phyloP scores from a whole-genome alignment of 1,284 basidiomycete species.

The Austropuccinia psidii region DNA sequence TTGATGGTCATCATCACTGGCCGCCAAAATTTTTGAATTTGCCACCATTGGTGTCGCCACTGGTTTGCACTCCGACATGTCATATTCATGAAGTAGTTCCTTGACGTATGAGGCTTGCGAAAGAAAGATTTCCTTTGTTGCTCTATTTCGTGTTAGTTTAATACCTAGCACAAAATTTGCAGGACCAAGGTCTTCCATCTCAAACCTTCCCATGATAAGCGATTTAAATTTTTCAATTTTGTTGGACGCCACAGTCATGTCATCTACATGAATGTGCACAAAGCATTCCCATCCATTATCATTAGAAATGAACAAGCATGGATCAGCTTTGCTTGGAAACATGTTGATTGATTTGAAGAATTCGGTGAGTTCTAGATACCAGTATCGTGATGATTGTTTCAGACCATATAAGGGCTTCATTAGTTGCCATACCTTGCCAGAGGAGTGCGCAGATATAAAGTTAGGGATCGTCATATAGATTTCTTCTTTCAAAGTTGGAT shows the following conservation, averaged over 20 bases:
- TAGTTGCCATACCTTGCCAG: neutral
- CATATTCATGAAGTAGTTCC: no score
- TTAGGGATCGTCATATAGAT: neutral
- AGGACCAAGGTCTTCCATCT: slow-evolving; percentile 8
- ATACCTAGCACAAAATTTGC: neutral
- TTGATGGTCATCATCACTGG: no score
- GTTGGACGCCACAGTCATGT: neutral
- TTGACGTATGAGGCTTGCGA: no score
- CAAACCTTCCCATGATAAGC: neutral
- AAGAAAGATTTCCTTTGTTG: no score
- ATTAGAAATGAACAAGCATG: neutral
- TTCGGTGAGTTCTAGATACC: neutral
- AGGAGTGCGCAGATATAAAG: neutral
- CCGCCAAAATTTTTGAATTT: no score
- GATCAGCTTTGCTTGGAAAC: neutral
- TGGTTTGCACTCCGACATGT: no score
- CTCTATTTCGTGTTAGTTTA: neutral
- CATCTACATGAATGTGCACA: neutral
- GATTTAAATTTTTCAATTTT: neutral
- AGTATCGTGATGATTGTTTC: neutral
- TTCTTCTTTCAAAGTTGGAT: neutral
- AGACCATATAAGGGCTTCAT: neutral
- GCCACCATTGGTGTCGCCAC: no score
- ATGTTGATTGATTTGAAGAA: neutral
- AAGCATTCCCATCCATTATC: neutral